Conservation (phyloP, 2,329 filamentous ascomycete genomes). For the Fusarium nanum region DNA sequence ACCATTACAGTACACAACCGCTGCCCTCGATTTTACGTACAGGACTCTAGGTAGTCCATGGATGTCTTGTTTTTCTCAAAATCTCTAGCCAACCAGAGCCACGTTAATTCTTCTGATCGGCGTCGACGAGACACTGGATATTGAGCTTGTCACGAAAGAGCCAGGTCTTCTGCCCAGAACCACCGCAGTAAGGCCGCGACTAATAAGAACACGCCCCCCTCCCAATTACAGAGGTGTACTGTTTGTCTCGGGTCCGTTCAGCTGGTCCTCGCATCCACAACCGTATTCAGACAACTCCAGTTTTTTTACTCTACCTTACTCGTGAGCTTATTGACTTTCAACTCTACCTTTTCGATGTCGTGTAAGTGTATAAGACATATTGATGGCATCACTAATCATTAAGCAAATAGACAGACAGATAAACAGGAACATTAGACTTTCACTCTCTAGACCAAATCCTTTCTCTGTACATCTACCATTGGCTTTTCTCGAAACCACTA, state of each 20-base stretch:
- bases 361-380: constrained; percentile 13
- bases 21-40: background rate
- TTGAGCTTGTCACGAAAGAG: constrained; percentile 40
- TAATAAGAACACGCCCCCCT: constrained; percentile 38
- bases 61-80: constrained; percentile 23
- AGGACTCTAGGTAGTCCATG: background rate
- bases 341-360: constrained; percentile 9
- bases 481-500: background rate
- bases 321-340: constrained; percentile 18
- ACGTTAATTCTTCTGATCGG: constrained; percentile 43
- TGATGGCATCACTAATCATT: background rate
- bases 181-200: constrained; percentile 48
- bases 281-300: constrained; percentile 33
- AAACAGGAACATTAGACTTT: background rate
- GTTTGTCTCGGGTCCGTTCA: constrained; percentile 27
- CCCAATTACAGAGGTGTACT: background rate
- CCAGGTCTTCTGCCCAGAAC: constrained; percentile 38
- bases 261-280: constrained; percentile 29
- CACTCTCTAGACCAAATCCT: background rate
- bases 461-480: background rate
- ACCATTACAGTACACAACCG: background rate
- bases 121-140: constrained; percentile 47
- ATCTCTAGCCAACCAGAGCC: constrained; percentile 35
- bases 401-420: background rate
- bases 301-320: constrained; percentile 33